A percentile compares a stretch with the other conserved stretches of the same genome.
These are phyloP conservation scores for Ambrosiella cleistominuta DNA, from an alignment of 2,329 filamentous ascomycete species.

Conservation along the genomic window DNA sequence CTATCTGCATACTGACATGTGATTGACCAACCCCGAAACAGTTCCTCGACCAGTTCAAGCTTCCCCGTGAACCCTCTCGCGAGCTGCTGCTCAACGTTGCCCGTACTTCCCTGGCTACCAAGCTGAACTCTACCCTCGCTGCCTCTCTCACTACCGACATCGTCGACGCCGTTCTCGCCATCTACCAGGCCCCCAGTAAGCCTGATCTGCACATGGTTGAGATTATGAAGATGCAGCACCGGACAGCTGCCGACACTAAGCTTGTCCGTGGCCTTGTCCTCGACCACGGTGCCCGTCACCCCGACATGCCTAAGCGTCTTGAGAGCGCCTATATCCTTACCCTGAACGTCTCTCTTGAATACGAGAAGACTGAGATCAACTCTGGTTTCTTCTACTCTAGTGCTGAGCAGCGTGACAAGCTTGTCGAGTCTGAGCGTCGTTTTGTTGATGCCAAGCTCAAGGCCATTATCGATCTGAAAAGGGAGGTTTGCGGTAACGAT, in stretches of 20 bases:
- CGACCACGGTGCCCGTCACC: constrained; percentile 89
- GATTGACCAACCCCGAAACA: constrained; percentile 20
- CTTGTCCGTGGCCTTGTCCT: constrained; percentile 83
- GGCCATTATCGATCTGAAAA: constrained; percentile 96
- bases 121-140: constrained; percentile 77
- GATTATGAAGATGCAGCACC: constrained; percentile 99
- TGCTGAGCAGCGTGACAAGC: constrained; percentile 90
- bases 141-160: constrained; percentile 86
- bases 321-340: constrained; percentile 93
- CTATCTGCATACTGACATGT: constrained; percentile 7
- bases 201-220: constrained; percentile 98
- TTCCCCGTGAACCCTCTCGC: constrained; percentile 71
- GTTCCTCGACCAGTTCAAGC: constrained; percentile 92
- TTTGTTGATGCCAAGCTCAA: constrained; percentile 93
- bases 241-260: constrained; percentile 86
- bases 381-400: constrained; percentile 97
- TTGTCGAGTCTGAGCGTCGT: constrained; percentile 89
- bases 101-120: constrained; percentile 84
- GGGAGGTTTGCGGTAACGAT: constrained; percentile 87
- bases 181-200: constrained; percentile 76
- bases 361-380: constrained; percentile 99
- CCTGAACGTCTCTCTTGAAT: constrained; percentile 90
- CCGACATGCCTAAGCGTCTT: constrained; percentile 92
- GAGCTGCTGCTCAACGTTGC: constrained; percentile 88
- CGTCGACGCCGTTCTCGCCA: constrained; percentile 88